Conservation (phyloP, 208 protist species). For the Acanthamoeba quina region DNA sequence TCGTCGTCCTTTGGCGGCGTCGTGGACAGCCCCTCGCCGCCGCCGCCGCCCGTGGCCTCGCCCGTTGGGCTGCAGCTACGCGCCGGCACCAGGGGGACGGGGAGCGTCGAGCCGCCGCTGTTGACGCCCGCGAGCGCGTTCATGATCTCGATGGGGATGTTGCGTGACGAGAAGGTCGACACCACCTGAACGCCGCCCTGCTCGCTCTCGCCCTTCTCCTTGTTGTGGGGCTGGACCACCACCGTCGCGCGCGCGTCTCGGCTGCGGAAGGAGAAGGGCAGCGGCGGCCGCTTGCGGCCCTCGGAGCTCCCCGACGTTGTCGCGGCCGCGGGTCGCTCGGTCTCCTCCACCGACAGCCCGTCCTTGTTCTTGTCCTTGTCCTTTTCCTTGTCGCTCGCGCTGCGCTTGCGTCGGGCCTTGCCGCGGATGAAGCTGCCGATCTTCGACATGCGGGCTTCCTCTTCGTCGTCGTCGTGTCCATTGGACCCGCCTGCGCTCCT, state of each 20-base stretch:
- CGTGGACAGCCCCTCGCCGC: not conserved
- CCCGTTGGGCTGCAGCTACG: not conserved
- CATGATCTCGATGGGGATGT: not conserved
- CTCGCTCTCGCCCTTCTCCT: not conserved
- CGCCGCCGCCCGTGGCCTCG: not conserved
- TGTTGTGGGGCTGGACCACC: not conserved
- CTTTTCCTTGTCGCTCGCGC: constrained; percentile 56
- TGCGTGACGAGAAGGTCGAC: not conserved
- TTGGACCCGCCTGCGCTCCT: not conserved
- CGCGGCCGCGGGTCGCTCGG: not conserved
- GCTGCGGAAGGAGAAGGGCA: constrained; percentile 38
- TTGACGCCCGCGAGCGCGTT: not conserved
- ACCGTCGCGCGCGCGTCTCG: not conserved
- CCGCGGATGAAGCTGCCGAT: constrained; percentile 27
- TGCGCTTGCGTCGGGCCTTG: constrained; percentile 31
- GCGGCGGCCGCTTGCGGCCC: constrained; percentile 4
- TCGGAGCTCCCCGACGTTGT: not conserved
- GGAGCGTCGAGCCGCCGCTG: not conserved
- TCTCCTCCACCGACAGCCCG: not conserved
- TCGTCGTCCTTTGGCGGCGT: not conserved
- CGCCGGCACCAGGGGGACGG: not conserved
- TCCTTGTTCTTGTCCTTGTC: not conserved
- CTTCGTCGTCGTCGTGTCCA: not conserved
- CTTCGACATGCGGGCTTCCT: not conserved
- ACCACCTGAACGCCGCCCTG: not conserved